These are phyloP conservation scores for Clathrospora elynae DNA, from an alignment of 2,329 filamentous ascomycete species.

Conservation along the genomic window DNA sequence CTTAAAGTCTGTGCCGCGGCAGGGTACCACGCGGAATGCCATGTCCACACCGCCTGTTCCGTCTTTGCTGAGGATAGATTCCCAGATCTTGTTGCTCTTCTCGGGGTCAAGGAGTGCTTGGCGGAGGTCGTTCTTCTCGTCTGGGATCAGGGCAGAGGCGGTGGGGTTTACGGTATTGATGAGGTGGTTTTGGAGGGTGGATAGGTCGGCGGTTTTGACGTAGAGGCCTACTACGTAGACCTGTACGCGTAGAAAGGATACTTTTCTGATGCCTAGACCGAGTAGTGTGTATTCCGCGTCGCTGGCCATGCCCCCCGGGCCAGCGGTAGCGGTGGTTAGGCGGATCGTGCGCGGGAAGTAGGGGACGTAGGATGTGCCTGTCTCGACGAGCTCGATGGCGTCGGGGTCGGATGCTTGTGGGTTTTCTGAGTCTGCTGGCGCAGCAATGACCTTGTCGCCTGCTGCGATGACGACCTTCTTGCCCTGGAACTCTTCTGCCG, in stretches of 20 bases:
- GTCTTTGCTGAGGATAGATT: slow-evolving; percentile 65
- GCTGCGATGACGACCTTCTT: slow-evolving; percentile 65
- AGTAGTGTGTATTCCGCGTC: slow-evolving; percentile 80
- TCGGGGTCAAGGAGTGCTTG: slow-evolving; percentile 70
- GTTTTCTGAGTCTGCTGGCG: slow-evolving; percentile 41
- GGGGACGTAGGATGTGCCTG: slow-evolving; percentile 79
- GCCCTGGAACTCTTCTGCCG: slow-evolving; percentile 54
- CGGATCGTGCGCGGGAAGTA: slow-evolving; percentile 75
- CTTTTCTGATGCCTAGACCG: slow-evolving; percentile 83
- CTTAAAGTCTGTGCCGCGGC: slow-evolving; percentile 91
- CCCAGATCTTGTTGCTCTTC: slow-evolving; percentile 75
- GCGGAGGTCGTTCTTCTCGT: slow-evolving; percentile 77
- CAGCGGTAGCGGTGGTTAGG: slow-evolving; percentile 56
- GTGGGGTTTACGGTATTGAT: slow-evolving; percentile 75
- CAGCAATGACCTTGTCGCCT: slow-evolving; percentile 63
- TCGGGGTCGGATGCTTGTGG: slow-evolving; percentile 50
- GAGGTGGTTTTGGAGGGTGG: slow-evolving; percentile 76
- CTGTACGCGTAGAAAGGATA: slow-evolving; percentile 86
- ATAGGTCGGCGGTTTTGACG: slow-evolving; percentile 81
- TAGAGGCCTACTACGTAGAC: slow-evolving; percentile 97
- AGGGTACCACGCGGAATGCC: slow-evolving; percentile 81
- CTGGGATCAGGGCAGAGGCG: slow-evolving; percentile 81
- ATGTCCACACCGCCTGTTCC: slow-evolving; percentile 66
- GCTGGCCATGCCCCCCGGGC: slow-evolving; percentile 27
- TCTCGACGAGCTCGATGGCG: slow-evolving; percentile 75